Evolutionary conservation across 148 eudicot genomes (phyloP), one percentile per base, ranked within the genome.

Genomic region (Simmondsia chinensis): DNA sequence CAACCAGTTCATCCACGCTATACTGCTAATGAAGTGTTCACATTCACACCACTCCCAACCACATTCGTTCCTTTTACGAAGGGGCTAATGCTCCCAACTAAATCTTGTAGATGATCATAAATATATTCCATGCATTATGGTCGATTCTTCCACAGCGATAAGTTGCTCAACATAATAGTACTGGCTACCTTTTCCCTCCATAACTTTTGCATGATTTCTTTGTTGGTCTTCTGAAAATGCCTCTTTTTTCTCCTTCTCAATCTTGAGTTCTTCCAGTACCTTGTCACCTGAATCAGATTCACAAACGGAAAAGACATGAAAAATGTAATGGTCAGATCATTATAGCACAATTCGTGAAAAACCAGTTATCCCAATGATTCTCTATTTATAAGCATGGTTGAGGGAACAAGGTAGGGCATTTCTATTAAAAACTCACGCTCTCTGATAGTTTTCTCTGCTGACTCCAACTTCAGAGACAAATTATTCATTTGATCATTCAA

Each of bases 111-210:
- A n/a, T n/a, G n/a, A n/a, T n/a, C n/a, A n/a, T n/a, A n/a, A n/a
- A n/a, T n/a, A n/a, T n/a, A n/a, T n/a, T n/a, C n/a, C n/a, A n/a
- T n/a, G n/a, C n/a, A n/a, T n/a, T n/a, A n/a, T n/a, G n/a, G n/a
- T n/a, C n/a, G n/a, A n/a, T n/a, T n/a, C n/a, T n/a, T n/a, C n/a
- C n/a, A n/a, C n/a, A n/a, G n/a, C n/a, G n/a, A n/a, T n/a, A n/a
- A n/a, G n/a, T n/a, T n/a, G n/a, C n/a, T n/a, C n/a, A n/a, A n/a
- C n/a, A n/a, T n/a, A n/a, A n/a, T n/a, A n/a, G n/a, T n/a, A n/a
- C n/a, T n/a, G 33, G 28, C 26, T 69, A 93, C 99, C 99, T 86
- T 77, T 93, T 48, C 79, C 83, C 54, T 70, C 69, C 47, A 74
- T 38, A 43, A 71, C 56, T 37, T 55, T 54, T 25, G 39, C 54